These are phyloP conservation scores for Candida nonsorbophila DNA, from an alignment of 805 yeast species.

Conservation along the genomic window DNA sequence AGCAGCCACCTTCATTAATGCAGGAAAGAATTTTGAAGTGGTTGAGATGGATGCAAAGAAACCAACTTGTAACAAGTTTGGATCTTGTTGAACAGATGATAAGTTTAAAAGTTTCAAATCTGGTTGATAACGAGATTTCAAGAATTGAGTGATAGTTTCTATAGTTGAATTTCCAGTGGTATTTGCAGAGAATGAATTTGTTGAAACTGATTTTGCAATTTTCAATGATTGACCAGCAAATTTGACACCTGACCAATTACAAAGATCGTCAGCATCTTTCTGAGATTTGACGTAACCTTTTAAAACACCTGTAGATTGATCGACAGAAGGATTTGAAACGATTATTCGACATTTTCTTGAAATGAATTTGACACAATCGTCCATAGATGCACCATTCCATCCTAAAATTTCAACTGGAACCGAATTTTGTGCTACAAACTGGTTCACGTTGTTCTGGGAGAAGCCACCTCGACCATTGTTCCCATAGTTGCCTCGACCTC, in stretches of 20 bases:
- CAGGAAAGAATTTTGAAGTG: slow-evolving; percentile 81
- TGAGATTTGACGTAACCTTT: slow-evolving; percentile 52
- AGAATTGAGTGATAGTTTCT: slow-evolving; percentile 54
- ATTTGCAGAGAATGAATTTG: slow-evolving; percentile 6
- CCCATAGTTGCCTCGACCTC: slow-evolving; percentile 24
- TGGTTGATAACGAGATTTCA: slow-evolving; percentile 64
- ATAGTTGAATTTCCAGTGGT: slow-evolving; percentile 47
- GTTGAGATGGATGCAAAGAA: slow-evolving; percentile 57
- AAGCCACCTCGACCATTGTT: slow-evolving; percentile 8
- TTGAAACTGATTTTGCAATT: slow-evolving; percentile 32
- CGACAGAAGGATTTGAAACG: slow-evolving; percentile 48
- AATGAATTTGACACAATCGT: slow-evolving; percentile 64
- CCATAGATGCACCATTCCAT: slow-evolving; percentile 76
- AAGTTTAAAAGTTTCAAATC: slow-evolving; percentile 64
- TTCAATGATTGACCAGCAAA: slow-evolving; percentile 72
- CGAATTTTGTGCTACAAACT: slow-evolving; percentile 24
- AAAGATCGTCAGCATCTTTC: slow-evolving; percentile 54
- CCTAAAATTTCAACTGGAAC: slow-evolving; percentile 61
- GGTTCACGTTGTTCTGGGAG: slow-evolving; percentile 15
- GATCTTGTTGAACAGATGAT: slow-evolving; percentile 60
- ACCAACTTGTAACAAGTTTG: slow-evolving; percentile 53
- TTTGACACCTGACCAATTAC: slow-evolving; percentile 66
- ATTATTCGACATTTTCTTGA: slow-evolving; percentile 59
- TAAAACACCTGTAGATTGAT: slow-evolving; percentile 44
- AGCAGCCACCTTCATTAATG: slow-evolving; percentile 76